These are phyloP conservation scores for Saturnispora zaruensis DNA, from an alignment of 805 yeast species.

Conservation along the genomic window DNA sequence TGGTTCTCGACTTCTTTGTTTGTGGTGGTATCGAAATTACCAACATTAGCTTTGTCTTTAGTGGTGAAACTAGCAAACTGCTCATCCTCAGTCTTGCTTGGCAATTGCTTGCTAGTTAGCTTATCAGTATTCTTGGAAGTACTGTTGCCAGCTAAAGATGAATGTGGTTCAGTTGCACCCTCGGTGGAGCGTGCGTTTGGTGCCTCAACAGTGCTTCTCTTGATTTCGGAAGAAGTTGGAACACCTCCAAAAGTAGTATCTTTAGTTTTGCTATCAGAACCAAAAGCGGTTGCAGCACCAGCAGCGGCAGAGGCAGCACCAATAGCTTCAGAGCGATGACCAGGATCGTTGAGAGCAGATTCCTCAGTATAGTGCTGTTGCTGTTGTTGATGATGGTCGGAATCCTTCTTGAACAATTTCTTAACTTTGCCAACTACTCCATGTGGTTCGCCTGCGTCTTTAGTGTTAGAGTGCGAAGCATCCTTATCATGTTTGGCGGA, in stretches of 20 bases:
- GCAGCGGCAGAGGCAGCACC: slow-evolving; percentile 6
- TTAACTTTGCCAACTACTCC: slow-evolving; percentile 1
- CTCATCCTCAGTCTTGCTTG: background rate
- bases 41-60: background rate
- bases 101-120: background rate
- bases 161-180: background rate
- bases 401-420: slow-evolving; percentile 5
- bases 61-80: background rate
- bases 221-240: slow-evolving; percentile 2
- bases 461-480: background rate
- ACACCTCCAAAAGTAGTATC: slow-evolving; percentile 7
- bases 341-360: background rate
- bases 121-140: background rate
- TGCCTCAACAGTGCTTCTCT: background rate
- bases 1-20: background rate
- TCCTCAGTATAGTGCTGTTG: slow-evolving; percentile 3
- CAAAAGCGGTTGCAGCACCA: slow-evolving; percentile 2
- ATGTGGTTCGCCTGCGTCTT: background rate
- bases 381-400: background rate
- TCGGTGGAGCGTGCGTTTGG: background rate
- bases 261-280: background rate
- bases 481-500: slow-evolving; percentile 1
- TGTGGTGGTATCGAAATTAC: background rate
- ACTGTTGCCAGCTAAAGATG: background rate
- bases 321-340: background rate